Conservation (phyloP, 371 early-diverging fungal genomes). For the Conidiobolus coronatus region DNA sequence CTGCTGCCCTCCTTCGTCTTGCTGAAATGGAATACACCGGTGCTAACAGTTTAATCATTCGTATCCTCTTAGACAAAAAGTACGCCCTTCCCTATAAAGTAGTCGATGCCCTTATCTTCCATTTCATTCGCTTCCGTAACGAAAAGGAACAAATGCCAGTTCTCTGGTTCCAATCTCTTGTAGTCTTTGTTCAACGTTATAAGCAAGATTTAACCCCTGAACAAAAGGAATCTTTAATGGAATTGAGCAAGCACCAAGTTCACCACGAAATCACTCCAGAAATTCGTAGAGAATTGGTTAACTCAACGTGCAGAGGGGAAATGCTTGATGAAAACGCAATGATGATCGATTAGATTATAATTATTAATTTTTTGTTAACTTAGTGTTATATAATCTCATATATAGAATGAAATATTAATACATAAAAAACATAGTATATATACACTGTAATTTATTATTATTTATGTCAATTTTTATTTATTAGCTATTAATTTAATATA, state of each 20-base stretch:
- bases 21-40: slow-evolving; percentile 96
- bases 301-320: slow-evolving; percentile 35
- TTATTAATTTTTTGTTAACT: not conserved
- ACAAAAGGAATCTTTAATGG: slow-evolving; percentile 75
- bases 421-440: too few species aligned
- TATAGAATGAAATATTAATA: too few species aligned
- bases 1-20: slow-evolving; percentile 75
- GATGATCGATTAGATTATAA: not conserved
- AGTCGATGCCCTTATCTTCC: slow-evolving; percentile 80
- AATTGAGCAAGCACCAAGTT: slow-evolving; percentile 45
- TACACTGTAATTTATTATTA: too few species aligned
- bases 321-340: slow-evolving; percentile 12
- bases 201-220: slow-evolving; percentile 84
- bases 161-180: slow-evolving; percentile 88
- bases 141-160: slow-evolving; percentile 48
- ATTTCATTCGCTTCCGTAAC: slow-evolving; percentile 76
- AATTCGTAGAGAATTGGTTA: slow-evolving; percentile 65
- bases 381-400: too few species aligned
- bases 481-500: too few species aligned
- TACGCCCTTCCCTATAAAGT: slow-evolving; percentile 94
- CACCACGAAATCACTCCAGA: slow-evolving; percentile 78
- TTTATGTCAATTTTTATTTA: too few species aligned
- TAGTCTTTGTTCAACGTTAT: slow-evolving; percentile 90
- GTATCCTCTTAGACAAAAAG: slow-evolving; percentile 90
- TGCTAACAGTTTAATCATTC: slow-evolving; percentile 79